Conservation (phyloP, 371 early-diverging fungal genomes). For the Actinomortierella wolfii region DNA sequence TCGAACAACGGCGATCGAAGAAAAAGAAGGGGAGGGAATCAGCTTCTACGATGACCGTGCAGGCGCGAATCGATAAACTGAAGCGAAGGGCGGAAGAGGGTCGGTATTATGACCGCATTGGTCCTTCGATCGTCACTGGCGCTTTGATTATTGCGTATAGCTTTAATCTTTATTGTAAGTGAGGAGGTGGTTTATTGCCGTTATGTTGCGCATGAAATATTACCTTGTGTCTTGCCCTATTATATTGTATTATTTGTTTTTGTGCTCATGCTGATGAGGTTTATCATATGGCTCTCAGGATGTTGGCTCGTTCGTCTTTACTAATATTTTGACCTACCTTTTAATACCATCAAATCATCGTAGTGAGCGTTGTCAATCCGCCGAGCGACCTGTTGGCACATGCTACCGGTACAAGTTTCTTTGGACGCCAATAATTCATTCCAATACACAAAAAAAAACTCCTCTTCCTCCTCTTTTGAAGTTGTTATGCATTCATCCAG, state of each 20-base stretch:
- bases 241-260: neutral
- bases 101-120: conserved; percentile 24
- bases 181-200: neutral
- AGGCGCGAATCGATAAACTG: neutral
- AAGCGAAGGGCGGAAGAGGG: conserved; percentile 4
- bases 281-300: neutral
- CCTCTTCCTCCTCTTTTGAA: too few species aligned
- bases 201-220: neutral
- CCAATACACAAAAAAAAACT: too few species aligned
- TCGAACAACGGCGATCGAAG: too few species aligned
- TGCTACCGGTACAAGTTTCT: too few species aligned
- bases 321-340: neutral
- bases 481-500: too few species aligned
- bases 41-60: neutral
- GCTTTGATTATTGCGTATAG: conserved; percentile 21
- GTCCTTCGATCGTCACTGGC: conserved; percentile 27
- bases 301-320: neutral
- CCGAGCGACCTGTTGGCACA: too few species aligned
- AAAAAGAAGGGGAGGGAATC: neutral
- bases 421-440: too few species aligned
- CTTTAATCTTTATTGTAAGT: conserved; percentile 33
- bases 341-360: too few species aligned
- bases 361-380: too few species aligned
- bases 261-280: neutral
- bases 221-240: neutral